Evolutionary conservation across 2,329 filamentous ascomycete genomes (phyloP).

Genomic region (Botrytis fabae): DNA sequence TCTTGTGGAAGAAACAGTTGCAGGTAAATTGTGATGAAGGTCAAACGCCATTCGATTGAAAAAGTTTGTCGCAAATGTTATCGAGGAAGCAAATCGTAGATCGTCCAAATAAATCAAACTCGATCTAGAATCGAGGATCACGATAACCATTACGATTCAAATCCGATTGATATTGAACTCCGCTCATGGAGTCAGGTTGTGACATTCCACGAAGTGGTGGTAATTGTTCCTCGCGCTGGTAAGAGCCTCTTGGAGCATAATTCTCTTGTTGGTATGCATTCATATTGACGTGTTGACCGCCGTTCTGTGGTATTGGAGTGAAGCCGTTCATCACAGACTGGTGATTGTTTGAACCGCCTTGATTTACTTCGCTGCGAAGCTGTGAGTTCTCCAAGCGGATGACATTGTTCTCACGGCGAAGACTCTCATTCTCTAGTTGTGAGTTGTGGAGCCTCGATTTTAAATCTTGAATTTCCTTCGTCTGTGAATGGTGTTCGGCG

Average conservation of each 20-base stretch:
- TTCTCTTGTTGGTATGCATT: slow-evolving; percentile 14
- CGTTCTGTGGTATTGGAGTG: slow-evolving; percentile 20
- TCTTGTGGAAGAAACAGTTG: not conserved
- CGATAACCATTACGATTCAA: slow-evolving; percentile 16
- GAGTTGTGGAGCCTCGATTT: slow-evolving; percentile 38
- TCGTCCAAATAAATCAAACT: not conserved
- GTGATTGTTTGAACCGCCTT: slow-evolving; percentile 42
- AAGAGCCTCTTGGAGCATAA: slow-evolving; percentile 14
- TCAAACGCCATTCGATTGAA: not conserved
- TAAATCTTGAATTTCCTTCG: slow-evolving; percentile 39
- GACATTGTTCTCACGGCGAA: slow-evolving; percentile 48
- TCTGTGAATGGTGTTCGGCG: slow-evolving; percentile 59
- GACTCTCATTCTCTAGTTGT: slow-evolving; percentile 46
- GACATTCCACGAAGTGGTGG: slow-evolving; percentile 28
- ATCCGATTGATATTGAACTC: slow-evolving; percentile 55
- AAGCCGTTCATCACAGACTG: slow-evolving; percentile 26
- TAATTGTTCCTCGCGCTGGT: slow-evolving; percentile 40
- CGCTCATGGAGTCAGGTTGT: slow-evolving; percentile 62
- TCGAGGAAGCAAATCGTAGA: not conserved
- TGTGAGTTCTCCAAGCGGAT: slow-evolving; percentile 39
- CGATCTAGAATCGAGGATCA: slow-evolving; percentile 20
- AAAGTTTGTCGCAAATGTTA: not conserved
- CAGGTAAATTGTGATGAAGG: not conserved
- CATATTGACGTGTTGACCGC: slow-evolving; percentile 23
- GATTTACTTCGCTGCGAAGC: slow-evolving; percentile 35